Evolutionary conservation across 495 filamentous ascomycete species (phyloP).

Genomic region (Astrothelium macrocarpum): DNA sequence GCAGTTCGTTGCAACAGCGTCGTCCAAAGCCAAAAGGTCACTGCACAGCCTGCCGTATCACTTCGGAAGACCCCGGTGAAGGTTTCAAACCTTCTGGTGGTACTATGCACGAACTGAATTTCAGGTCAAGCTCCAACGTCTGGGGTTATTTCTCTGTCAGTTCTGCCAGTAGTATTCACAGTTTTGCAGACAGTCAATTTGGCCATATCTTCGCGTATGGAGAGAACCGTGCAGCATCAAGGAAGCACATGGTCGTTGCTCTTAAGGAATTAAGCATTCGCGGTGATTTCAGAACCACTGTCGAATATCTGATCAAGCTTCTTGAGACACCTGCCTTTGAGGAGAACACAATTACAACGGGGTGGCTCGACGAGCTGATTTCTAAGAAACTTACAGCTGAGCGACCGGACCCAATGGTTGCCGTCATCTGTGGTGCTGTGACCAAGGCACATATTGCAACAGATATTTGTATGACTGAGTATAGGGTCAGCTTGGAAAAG

Average conservation of each 20-base stretch:
- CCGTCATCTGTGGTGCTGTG: constrained; percentile 87
- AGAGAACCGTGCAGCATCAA: constrained; percentile 87
- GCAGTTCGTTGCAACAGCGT: constrained; percentile 75
- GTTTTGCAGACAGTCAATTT: constrained; percentile 97
- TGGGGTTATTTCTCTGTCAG: constrained; percentile 99
- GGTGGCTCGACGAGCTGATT: constrained; percentile 97
- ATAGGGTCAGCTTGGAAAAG: constrained; percentile 82
- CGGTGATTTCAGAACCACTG: constrained; percentile 96
- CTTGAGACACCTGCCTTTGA: constrained; percentile 97
- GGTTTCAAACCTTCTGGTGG: constrained; percentile 99
- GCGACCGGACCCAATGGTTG: constrained; percentile 82
- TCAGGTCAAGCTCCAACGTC: constrained; percentile 94
- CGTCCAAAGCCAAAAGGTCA: constrained; percentile 90
- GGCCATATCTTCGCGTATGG: constrained; percentile 99
- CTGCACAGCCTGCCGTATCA: constrained; percentile 97
- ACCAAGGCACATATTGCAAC: constrained; percentile 91
- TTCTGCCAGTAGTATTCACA: constrained; percentile 93
- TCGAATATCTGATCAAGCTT: constrained; percentile 98
- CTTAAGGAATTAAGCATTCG: constrained; percentile 98
- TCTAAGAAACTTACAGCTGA: constrained; percentile 95
- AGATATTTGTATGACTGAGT: constrained; percentile 78
- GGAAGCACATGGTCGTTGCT: constrained; percentile 99
- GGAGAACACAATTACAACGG: constrained; percentile 97
- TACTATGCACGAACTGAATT: constrained; percentile 98
- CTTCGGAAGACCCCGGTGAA: constrained; percentile 96